A percentile compares a stretch with the other conserved stretches of the same genome.
Conservation (phyloP, 208 protist genomes). For the Trypanosomatidae sp. region DNA sequence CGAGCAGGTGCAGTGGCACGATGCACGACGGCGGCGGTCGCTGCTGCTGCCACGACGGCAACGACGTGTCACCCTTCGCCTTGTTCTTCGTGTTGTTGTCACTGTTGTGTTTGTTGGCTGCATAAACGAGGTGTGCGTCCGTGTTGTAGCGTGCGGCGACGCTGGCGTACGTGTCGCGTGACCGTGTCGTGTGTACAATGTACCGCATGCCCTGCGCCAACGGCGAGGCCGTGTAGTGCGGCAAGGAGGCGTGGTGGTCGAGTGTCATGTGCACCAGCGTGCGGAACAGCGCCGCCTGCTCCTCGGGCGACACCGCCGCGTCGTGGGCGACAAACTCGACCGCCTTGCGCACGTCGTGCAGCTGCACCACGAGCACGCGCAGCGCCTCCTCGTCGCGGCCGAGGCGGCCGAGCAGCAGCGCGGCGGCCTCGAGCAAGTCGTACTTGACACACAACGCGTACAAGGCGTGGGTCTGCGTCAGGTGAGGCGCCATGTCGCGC, state of each 20-base stretch:
- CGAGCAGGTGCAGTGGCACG: conserved; percentile 30
- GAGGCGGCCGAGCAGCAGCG: conserved; percentile 62
- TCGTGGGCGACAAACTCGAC: conserved; percentile 8
- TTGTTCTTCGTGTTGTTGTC: background rate
- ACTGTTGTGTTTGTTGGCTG: background rate
- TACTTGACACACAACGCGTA: conserved; percentile 55
- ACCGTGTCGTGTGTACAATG: conserved; percentile 17
- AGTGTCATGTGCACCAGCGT: conserved; percentile 31
- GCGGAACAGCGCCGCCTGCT: conserved; percentile 38
- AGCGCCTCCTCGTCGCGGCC: conserved; percentile 70
- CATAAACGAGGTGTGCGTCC: conserved; percentile 8
- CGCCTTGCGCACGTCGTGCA: conserved; percentile 12
- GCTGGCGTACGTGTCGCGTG: conserved; percentile 25
- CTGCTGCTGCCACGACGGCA: too few relatives aligned
- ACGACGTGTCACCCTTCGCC: too few relatives aligned
- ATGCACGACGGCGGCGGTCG: too few relatives aligned
- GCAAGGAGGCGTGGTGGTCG: conserved; percentile 16
- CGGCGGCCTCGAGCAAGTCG: conserved; percentile 41
- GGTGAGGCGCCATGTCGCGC: conserved; percentile 32
- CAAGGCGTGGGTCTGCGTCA: conserved; percentile 45
- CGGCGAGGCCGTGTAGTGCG: background rate
- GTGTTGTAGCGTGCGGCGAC: conserved; percentile 39
- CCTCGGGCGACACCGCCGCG: conserved; percentile 13
- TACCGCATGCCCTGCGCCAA: conserved; percentile 7
- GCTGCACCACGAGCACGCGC: conserved; percentile 30